These are phyloP conservation scores for Coniella lustricola DNA, from an alignment of 2,329 filamentous ascomycete genomes.

Conservation along the genomic window DNA sequence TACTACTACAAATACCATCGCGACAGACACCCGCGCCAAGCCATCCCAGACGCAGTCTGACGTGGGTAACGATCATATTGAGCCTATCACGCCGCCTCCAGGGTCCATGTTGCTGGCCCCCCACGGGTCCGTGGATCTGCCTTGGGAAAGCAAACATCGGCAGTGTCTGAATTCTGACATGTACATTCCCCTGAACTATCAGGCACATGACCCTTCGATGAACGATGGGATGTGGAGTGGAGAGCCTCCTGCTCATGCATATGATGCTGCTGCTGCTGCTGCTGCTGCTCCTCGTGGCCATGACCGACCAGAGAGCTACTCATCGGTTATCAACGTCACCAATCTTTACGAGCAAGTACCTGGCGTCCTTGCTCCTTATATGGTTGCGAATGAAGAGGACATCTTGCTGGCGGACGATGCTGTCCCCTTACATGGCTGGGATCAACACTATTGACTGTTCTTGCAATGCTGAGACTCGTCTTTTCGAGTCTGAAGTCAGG, in stretches of 20 bases:
- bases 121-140: background rate
- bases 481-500: no score
- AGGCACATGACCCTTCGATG: background rate
- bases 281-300: no score
- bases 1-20: no score
- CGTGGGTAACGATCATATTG: background rate
- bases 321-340: no score
- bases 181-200: conserved; percentile 1
- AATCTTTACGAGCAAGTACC: background rate
- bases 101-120: background rate
- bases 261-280: no score
- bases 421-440: no score
- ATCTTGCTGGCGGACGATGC: no score
- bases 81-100: conserved; percentile 5
- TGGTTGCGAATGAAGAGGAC: background rate
- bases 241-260: background rate
- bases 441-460: no score
- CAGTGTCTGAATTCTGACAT: background rate
- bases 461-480: no score
- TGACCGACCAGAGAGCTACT: no score
- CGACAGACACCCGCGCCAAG: background rate
- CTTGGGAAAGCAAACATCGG: background rate
- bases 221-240: no score
- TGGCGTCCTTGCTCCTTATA: background rate
- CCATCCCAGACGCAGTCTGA: background rate